These are phyloP conservation scores for Venturia effusa DNA, from an alignment of 2,329 filamentous ascomycete genomes.

Conservation along the genomic window DNA sequence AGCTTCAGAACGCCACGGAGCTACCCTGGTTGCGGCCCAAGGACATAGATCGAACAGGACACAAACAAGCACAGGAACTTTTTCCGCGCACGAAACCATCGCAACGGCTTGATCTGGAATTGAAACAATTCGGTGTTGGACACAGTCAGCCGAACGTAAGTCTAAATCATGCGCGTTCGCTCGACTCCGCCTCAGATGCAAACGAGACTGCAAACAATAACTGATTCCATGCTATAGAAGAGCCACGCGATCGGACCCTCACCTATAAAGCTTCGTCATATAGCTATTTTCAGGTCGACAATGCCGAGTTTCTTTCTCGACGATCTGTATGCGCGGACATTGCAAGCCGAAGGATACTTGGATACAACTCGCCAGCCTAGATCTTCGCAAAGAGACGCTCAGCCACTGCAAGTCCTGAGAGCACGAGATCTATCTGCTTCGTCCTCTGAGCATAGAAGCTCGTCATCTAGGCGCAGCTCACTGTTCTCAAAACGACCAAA, in stretches of 20 bases:
- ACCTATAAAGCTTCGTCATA: not conserved
- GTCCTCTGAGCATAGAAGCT: not conserved
- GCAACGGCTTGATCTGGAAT: not conserved
- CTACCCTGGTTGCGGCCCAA: not conserved
- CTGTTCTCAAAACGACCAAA: slow-evolving; percentile 8
- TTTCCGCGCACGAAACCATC: not conserved
- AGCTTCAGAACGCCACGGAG: not conserved
- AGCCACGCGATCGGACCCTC: not conserved
- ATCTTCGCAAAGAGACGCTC: not conserved
- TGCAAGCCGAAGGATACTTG: not conserved
- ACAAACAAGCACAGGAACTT: not conserved
- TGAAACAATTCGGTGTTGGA: not conserved
- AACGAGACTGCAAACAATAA: not conserved
- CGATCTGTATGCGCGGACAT: not conserved
- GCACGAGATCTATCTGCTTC: not conserved
- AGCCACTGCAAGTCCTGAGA: not conserved
- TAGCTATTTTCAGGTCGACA: not conserved
- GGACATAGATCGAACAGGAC: not conserved
- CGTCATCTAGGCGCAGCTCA: slow-evolving; percentile 2
- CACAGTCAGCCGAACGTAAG: not conserved
- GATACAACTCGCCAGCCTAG: not conserved
- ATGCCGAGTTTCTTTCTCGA: not conserved
- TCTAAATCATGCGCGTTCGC: not conserved
- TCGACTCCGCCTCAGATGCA: not conserved
- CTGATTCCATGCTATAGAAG: not conserved